A percentile compares a stretch with the other conserved stretches of the same genome.
Evolutionary conservation across 2,329 filamentous ascomycete genomes (phyloP).

Genomic region (Neopestalotiopsis sp.): DNA sequence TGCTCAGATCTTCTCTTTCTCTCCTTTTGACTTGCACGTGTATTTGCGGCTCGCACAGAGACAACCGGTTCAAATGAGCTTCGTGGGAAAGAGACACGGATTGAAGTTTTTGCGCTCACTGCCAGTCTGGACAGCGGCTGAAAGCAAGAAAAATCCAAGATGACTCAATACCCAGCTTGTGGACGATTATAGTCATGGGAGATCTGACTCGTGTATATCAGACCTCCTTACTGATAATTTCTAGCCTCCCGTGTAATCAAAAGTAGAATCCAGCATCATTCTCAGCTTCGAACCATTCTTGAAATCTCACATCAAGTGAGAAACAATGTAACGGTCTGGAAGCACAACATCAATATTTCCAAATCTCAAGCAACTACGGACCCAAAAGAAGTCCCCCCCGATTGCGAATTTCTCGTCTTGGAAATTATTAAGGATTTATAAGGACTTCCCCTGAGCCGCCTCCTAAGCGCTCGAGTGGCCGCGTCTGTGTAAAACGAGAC

Average conservation of each 20-base stretch:
- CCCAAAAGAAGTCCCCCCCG: background rate
- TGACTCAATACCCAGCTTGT: too few species aligned
- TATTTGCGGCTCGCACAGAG: constrained; percentile 4
- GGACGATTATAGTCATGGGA: too few species aligned
- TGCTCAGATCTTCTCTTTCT: background rate
- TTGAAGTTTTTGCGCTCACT: background rate
- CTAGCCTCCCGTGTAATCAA: background rate
- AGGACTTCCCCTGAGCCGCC: background rate
- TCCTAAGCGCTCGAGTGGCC: background rate
- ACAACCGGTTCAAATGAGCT: background rate
- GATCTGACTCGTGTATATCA: too few species aligned
- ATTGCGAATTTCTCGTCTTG: background rate
- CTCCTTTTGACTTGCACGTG: background rate
- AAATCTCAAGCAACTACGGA: background rate
- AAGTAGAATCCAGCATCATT: background rate
- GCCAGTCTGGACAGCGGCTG: background rate
- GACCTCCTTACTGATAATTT: background rate
- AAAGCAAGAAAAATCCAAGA: background rate
- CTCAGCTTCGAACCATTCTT: background rate
- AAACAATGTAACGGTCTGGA: background rate
- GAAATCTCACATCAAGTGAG: background rate
- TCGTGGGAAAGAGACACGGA: background rate
- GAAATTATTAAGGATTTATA: background rate
- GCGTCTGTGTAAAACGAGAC: too few species aligned
- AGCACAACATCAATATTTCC: background rate